A percentile compares a stretch with the other conserved stretches of the same genome.
phyloP scores from a whole-genome alignment of 139 green algal species.

The Asterochloris sp. region DNA sequence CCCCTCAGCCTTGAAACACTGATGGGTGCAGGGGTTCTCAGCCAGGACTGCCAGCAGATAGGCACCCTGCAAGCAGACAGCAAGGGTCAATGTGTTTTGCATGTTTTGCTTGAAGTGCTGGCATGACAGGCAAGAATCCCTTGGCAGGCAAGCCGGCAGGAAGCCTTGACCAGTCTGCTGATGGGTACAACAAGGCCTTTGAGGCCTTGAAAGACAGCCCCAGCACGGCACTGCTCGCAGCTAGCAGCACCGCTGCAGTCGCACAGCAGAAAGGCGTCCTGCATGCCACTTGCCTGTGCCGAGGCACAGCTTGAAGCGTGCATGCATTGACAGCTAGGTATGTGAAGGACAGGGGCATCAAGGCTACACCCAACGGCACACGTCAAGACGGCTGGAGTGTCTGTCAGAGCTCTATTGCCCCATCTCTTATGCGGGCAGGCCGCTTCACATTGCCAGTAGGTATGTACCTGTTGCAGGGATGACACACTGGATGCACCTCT shows the following conservation, averaged over 20 bases:
- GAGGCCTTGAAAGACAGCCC: not conserved
- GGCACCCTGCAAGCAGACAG: not conserved
- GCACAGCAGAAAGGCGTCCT: too few relatives aligned
- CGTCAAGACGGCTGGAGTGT: too few relatives aligned
- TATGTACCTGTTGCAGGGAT: not conserved
- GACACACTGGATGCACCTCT: not conserved
- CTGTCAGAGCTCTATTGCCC: too few relatives aligned
- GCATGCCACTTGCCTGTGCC: too few relatives aligned
- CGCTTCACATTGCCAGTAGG: not conserved
- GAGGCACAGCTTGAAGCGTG: too few relatives aligned
- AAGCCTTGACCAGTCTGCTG: not conserved
- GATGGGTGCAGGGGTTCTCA: constrained; percentile 11
- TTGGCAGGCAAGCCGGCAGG: not conserved
- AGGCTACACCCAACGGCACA: too few relatives aligned
- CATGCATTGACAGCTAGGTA: too few relatives aligned
- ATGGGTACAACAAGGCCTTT: not conserved
- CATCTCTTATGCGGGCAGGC: not conserved
- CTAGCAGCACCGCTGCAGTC: not conserved
- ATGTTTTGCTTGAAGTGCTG: not conserved
- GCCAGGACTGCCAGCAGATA: constrained; percentile 11
- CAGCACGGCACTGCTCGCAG: not conserved
- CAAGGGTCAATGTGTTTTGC: not conserved
- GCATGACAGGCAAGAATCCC: not conserved
- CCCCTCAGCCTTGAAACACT: not conserved
- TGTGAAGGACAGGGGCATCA: too few relatives aligned